Base-by-base conservation (phyloP, 345 rosid genomes). In the Carallia pectinifolia region DNA sequence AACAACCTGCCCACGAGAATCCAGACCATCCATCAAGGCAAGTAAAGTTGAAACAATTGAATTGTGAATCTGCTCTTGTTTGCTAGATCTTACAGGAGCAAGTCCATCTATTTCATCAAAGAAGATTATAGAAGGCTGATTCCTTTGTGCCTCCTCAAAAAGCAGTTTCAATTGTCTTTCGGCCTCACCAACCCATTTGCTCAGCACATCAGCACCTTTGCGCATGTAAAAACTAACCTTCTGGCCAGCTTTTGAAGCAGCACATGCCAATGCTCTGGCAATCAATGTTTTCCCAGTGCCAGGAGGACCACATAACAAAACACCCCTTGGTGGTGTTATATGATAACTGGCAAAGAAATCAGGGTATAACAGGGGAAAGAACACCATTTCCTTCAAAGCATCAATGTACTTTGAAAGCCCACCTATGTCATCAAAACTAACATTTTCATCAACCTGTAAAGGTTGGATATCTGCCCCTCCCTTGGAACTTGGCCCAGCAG, bases 171-270 rank as follows among this genome's bases (percentile, higher is more conserved):
- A 72, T 62, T 96, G 99, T 77, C 99, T 92, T 78, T 96, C 99
- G 64, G 99, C 99, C 89, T 96, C 99, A 65, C 99, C 99, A 80
- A 96, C 99, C 99, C 99, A 96, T 77, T 96, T 96, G 83, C 99
- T 96, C 74, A 96, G 97, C 53, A 96, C 99, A 77, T 96, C 99
- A 78, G 99, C 99, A 78, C 99, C 99, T 85, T 96, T 96, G 47
- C 99, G 91, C 99, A 96, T 96, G 79, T 96, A 96, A 87, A 96
- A 96, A 78, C 92, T 96, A 67, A 96, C 99, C 80, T 96, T 96
- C 89, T 96, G 98, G 29, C 99, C 99, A 83, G 99, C 98, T 80
- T 85, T 96, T 71, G 99, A 96, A 85, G 99, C 99, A 87, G 99
- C 97, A 86, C 96, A 92, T 39, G 99, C 99, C 77, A 96, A 84